These are phyloP conservation scores for Pelagophyceae sp. DNA, from an alignment of 352 stramenopile species.

Conservation along the genomic window DNA sequence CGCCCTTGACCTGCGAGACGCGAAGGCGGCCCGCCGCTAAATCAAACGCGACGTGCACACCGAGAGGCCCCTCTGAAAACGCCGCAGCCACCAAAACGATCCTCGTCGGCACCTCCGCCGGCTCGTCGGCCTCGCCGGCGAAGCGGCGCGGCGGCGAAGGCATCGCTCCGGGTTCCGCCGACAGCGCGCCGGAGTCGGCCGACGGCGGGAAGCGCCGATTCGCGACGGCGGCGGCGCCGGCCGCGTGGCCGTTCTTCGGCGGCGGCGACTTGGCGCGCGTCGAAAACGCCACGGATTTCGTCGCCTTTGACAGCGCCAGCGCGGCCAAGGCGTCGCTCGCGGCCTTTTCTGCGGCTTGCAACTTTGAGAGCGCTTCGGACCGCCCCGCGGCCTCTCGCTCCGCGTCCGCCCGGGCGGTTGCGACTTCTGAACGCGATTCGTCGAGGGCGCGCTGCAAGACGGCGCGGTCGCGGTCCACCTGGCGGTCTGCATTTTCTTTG, in stretches of 20 bases:
- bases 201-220: neutral
- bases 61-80: neutral
- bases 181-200: neutral
- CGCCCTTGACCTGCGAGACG: neutral
- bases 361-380: neutral
- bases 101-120: neutral
- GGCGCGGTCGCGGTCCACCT: neutral
- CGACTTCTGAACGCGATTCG: neutral
- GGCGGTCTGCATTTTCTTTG: neutral
- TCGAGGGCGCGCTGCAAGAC: neutral
- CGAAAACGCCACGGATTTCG: no score
- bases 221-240: neutral
- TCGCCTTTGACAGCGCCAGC: neutral
- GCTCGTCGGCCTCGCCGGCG: neutral
- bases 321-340: neutral
- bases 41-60: neutral
- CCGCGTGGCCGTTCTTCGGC: no score
- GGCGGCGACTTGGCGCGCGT: neutral
- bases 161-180: no score
- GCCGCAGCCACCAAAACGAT: neutral
- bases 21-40: neutral
- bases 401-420: no score
- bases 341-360: neutral
- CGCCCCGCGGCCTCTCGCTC: no score
- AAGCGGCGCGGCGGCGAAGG: no score